These are phyloP conservation scores for Thalassiosira mediterranea DNA, from an alignment of 352 stramenopile genomes.

Conservation along the genomic window DNA sequence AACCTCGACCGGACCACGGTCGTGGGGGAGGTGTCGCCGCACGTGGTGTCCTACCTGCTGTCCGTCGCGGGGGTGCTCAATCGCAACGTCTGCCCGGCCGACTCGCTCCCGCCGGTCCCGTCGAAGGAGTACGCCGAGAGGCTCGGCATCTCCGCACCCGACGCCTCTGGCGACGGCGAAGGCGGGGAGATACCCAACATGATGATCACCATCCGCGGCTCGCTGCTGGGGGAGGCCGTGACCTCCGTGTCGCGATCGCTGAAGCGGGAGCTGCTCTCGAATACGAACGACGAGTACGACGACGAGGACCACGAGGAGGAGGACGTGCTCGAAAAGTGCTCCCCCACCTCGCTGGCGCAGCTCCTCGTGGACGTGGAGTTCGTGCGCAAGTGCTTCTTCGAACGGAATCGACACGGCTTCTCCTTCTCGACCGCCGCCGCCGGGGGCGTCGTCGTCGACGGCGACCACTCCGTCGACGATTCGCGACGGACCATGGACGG, in stretches of 20 bases:
- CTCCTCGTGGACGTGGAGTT: slow-evolving; percentile 73
- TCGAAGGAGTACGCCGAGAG: slow-evolving; percentile 63
- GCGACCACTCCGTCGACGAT: slow-evolving; percentile 15
- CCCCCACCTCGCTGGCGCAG: slow-evolving; percentile 66
- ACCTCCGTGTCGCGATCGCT: slow-evolving; percentile 32
- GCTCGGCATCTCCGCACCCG: slow-evolving; percentile 56
- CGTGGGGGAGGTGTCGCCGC: slow-evolving; percentile 68
- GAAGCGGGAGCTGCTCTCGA: slow-evolving; percentile 23
- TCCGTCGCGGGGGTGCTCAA: slow-evolving; percentile 69
- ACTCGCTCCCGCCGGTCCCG: slow-evolving; percentile 75
- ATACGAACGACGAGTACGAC: slow-evolving; percentile 8
- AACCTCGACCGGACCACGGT: slow-evolving; percentile 2
- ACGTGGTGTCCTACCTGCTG: slow-evolving; percentile 70
- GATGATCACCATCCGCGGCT: slow-evolving; percentile 64
- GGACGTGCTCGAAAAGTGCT: slow-evolving; percentile 43
- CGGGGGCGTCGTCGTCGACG: background rate
- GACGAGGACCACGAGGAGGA: slow-evolving; percentile 9
- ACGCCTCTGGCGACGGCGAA: slow-evolving; percentile 4
- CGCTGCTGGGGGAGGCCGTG: slow-evolving; percentile 55
- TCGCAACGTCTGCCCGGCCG: slow-evolving; percentile 70
- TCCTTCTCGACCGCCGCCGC: slow-evolving; percentile 2
- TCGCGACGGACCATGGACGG: slow-evolving; percentile 30
- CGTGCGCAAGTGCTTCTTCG: slow-evolving; percentile 64
- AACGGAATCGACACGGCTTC: slow-evolving; percentile 55
- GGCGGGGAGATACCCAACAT: slow-evolving; percentile 59